Base-by-base conservation (phyloP, 495 filamentous ascomycete genomes). In the Staphylotrichum longicolle region DNA sequence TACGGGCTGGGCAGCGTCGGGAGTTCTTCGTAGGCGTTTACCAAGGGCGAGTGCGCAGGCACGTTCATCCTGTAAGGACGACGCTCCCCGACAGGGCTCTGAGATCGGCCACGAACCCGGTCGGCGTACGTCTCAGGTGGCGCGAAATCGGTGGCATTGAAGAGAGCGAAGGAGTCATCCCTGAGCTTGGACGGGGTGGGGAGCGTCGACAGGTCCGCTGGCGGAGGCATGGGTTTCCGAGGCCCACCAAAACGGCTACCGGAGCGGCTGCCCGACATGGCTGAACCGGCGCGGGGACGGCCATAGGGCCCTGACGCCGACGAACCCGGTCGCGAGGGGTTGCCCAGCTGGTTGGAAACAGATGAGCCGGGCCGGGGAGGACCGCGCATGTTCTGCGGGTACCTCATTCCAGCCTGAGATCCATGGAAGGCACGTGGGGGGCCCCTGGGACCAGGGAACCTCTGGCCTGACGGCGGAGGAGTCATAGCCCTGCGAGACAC, bases 401-500 rank as follows among this genome's bases (percentile, higher is more conserved):
- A 27, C 48, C 65, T 64, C 62, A 70, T 68, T 33, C 76, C 74
- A 48, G 72, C 71, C 39, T 75, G 66, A 51, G 78, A 77, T 15
- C 71, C 74, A 37, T 73, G 72, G 42, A 63, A 64, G 44, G 62
- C 46, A 60, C 77, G 59, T 58, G 75, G 71, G 57, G 49, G 73
- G 5, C 63, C 63, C 56, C 57, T 69, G 62, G 68, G 78, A 62
- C 73, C 78, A 63, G 57, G 72, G 80, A 90, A 91, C 53, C 90
- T 83, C 40, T 91, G 88, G 39, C 85, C 87, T 12, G 86, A 84
- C 27, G 94, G 93, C 15, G 94, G 95, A 35, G 94, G 94, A 34
- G 95, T 98, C 94, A 98, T 98, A 47, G 94, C 95, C 62, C 94
- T 88, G 68, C 94, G 91, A 61, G 81, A 84, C 3, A 94, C 80